Percentiles rank a stretch among this genome's conserved stretches.
phyloP scores from a whole-genome alignment of 2,329 filamentous ascomycete species.

The Hypoxylon sp. region DNA sequence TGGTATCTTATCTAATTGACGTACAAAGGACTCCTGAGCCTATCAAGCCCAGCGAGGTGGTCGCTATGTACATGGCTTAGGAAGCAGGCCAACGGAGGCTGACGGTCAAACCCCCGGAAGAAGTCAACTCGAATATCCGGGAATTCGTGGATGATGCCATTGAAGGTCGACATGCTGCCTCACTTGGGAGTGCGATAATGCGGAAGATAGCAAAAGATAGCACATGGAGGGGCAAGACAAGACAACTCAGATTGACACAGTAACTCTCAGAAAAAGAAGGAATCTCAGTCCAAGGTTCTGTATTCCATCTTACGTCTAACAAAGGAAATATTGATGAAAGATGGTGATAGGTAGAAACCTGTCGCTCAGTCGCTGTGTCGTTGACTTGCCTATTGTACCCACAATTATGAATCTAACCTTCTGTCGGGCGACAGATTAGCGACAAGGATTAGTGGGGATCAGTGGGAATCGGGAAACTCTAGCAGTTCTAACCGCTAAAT shows the following conservation, averaged over 20 bases:
- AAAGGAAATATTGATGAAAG: conserved; percentile 1
- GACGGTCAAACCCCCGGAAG: conserved; percentile 73
- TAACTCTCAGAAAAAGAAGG: not conserved
- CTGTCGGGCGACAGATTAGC: not conserved
- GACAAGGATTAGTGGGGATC: not conserved
- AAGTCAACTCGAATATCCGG: conserved; percentile 89
- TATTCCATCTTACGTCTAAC: not conserved
- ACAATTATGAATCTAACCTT: not conserved
- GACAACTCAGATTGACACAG: not conserved
- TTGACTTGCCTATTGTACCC: not conserved
- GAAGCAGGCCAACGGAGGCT: conserved; percentile 84
- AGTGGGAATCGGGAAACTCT: not conserved
- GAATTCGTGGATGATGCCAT: conserved; percentile 81
- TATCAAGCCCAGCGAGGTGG: conserved; percentile 85
- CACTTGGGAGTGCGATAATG: not conserved
- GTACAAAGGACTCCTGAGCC: conserved; percentile 80
- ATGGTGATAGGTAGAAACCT: not conserved
- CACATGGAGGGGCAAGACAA: not conserved
- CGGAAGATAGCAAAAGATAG: not conserved
- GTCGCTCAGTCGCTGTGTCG: not conserved
- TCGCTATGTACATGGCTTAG: conserved; percentile 94
- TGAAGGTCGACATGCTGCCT: conserved; percentile 80
- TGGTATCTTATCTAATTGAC: conserved; percentile 26
- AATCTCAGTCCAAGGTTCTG: not conserved
- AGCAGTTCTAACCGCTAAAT: not conserved